Evolutionary conservation across 495 filamentous ascomycete genomes (phyloP).

Genomic region (Penicillium odoratum): DNA sequence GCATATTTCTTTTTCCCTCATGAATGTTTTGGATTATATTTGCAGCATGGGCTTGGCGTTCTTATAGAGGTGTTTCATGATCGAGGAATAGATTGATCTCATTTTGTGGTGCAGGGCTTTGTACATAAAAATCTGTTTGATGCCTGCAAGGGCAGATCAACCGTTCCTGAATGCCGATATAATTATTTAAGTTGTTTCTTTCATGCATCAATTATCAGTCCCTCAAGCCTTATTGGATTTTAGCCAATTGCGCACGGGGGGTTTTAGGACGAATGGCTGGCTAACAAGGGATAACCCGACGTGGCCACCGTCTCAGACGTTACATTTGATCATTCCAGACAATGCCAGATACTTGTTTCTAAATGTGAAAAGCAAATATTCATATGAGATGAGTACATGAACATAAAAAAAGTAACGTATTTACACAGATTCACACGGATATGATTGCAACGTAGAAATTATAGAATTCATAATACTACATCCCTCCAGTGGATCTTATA

Average conservation of each 20-base stretch:
- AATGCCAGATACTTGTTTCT: background rate
- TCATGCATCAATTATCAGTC: constrained; percentile 10
- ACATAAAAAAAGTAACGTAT: too few species aligned
- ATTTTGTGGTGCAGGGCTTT: constrained; percentile 5
- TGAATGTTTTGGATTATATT: constrained; percentile 9
- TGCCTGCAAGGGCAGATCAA: constrained; percentile 9
- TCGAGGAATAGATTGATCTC: constrained; percentile 8
- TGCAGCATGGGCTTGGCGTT: constrained; percentile 24
- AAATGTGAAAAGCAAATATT: background rate
- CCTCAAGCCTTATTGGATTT: constrained; percentile 8
- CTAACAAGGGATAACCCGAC: constrained; percentile 19
- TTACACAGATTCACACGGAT: too few species aligned
- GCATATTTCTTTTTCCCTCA: background rate
- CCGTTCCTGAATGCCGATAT: constrained; percentile 2
- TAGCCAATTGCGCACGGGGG: background rate
- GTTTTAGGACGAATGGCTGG: constrained; percentile 9
- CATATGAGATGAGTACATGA: background rate
- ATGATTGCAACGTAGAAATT: too few species aligned
- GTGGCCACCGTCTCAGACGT: constrained; percentile 22
- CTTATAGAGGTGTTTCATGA: constrained; percentile 15
- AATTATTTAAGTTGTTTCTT: constrained; percentile 1
- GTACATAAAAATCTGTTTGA: constrained; percentile 5
- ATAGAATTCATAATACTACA: too few species aligned
- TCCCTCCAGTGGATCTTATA: background rate
- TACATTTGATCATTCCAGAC: constrained; percentile 20